Evolutionary conservation across 2,329 filamentous ascomycete species (phyloP).

Genomic region (Colletotrichum tropicale): DNA sequence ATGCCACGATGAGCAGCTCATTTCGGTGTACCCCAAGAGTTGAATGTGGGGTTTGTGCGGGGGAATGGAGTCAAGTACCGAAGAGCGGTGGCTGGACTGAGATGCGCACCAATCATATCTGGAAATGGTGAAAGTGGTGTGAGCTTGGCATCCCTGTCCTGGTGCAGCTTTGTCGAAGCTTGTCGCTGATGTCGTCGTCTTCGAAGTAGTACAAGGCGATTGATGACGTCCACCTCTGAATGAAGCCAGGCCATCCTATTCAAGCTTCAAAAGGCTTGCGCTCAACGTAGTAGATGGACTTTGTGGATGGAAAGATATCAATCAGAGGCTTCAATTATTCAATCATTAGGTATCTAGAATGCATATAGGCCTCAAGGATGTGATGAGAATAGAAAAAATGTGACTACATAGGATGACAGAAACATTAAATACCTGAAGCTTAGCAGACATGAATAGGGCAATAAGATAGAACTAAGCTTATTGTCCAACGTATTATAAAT

Average conservation of each 20-base stretch:
- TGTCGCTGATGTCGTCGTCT: not conserved
- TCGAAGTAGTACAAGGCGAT: not conserved
- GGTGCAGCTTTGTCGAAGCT: not conserved
- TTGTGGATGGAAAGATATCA: too few species aligned
- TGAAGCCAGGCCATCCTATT: too few species aligned
- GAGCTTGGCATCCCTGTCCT: not conserved
- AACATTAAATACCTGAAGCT: too few species aligned
- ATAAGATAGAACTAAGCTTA: too few species aligned
- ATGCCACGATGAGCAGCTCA: not conserved
- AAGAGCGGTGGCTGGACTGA: not conserved
- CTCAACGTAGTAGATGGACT: too few species aligned
- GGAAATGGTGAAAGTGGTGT: not conserved
- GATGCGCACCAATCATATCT: constrained; percentile 14
- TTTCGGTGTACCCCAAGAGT: not conserved
- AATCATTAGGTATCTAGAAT: too few species aligned
- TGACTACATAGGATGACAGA: too few species aligned
- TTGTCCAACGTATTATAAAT: fast-evolving
- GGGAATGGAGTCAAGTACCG: constrained; percentile 5
- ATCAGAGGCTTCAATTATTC: too few species aligned
- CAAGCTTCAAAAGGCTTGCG: too few species aligned
- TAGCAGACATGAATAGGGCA: too few species aligned
- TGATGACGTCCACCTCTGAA: not conserved
- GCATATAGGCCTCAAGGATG: too few species aligned
- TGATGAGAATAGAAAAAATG: too few species aligned
- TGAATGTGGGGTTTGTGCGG: constrained; percentile 3